Conservation (phyloP, 73 alveolate genomes). For the Uronychia setigera region DNA sequence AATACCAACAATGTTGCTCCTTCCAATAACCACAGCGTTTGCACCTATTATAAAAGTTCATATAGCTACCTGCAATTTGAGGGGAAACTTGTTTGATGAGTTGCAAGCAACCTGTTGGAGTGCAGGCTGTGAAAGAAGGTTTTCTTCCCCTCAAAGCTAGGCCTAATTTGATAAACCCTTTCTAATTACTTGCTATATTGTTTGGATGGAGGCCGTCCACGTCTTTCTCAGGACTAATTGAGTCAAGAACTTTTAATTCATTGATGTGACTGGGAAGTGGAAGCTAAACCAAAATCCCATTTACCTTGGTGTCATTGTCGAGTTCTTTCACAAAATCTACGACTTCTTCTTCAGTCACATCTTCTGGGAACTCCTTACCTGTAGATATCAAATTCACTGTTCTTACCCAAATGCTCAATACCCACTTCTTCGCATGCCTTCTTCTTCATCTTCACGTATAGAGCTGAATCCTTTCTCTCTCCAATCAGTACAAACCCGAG, state of each 20-base stretch:
- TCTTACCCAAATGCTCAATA: conserved; percentile 26
- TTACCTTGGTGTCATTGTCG: conserved; percentile 60
- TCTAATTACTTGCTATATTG: conserved; percentile 61
- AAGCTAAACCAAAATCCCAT: conserved; percentile 69
- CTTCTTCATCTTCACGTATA: conserved; percentile 68
- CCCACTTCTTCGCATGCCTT: conserved; percentile 80
- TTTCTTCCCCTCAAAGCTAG: conserved; percentile 40
- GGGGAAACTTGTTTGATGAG: conserved; percentile 44
- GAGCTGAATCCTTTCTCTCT: conserved; percentile 25
- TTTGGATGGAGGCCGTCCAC: conserved; percentile 84
- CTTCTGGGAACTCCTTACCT: conserved; percentile 51
- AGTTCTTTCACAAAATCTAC: conserved; percentile 54
- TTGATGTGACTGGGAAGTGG: conserved; percentile 78
- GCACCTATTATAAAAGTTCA: conserved; percentile 2
- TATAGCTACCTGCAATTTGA: conserved; percentile 35
- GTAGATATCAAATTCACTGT: neutral
- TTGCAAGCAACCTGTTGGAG: conserved; percentile 50
- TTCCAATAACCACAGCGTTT: conserved; percentile 72
- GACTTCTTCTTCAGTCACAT: conserved; percentile 62
- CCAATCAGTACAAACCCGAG: conserved; percentile 59
- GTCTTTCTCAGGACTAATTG: conserved; percentile 73
- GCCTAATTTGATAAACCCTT: conserved; percentile 4
- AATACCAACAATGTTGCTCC: conserved; percentile 80
- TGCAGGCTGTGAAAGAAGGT: conserved; percentile 41
- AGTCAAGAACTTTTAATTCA: conserved; percentile 48